Conservation (phyloP, 2,329 filamentous ascomycete genomes). For the Pyrenophora teres region DNA sequence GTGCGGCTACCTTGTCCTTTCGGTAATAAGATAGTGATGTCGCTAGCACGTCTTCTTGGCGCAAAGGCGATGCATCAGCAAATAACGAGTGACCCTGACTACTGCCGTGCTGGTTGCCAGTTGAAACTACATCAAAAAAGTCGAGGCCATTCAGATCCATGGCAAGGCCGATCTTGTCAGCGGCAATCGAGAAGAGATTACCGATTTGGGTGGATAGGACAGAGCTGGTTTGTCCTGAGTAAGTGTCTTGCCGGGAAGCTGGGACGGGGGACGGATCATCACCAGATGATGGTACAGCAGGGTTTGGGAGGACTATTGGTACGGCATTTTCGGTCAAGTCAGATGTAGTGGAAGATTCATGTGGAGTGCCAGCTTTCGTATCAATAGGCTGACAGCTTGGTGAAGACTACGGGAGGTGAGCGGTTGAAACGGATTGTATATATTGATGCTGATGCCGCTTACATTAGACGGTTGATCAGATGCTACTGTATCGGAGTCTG, state of each 20-base stretch:
- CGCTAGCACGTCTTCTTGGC: neutral
- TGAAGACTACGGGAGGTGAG: no score
- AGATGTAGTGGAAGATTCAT: no score
- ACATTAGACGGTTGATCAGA: neutral
- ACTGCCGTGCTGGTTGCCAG: neutral
- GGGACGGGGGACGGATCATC: neutral
- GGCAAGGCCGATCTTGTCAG: slow-evolving; percentile 11
- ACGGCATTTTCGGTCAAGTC: neutral
- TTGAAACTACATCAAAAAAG: slow-evolving; percentile 13
- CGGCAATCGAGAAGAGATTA: slow-evolving; percentile 9
- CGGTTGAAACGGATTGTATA: no score
- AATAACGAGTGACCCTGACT: neutral
- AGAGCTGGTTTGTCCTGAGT: neutral
- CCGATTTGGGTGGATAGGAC: slow-evolving; percentile 3
- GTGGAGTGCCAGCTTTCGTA: no score
- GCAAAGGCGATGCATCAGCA: neutral
- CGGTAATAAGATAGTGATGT: slow-evolving; percentile 6
- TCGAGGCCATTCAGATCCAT: slow-evolving; percentile 12
- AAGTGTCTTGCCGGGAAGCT: neutral
- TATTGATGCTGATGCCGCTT: neutral
- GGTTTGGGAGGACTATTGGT: neutral
- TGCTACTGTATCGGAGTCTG: neutral
- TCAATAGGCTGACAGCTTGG: no score
- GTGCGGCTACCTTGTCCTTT: neutral
- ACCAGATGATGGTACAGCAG: no score